A percentile compares a stretch with the other conserved stretches of the same genome.
Conservation (phyloP, 495 filamentous ascomycete genomes). For the Tuber brumale region DNA sequence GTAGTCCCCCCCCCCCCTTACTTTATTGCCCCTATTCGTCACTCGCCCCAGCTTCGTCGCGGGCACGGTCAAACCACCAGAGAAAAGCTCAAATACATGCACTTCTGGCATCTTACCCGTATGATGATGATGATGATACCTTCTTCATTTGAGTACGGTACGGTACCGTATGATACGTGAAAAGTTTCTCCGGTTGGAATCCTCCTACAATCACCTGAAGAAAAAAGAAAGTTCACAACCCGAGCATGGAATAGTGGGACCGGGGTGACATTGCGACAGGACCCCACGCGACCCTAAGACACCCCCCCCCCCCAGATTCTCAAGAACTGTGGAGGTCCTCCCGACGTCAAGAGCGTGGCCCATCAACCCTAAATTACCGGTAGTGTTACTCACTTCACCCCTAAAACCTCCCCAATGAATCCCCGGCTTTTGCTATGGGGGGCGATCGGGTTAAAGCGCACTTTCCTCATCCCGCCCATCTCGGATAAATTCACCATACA, state of each 20-base stretch:
- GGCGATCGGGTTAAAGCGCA: not conserved
- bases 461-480: not conserved
- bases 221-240: not conserved
- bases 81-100: not conserved
- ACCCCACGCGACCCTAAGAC: not conserved
- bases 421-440: not conserved
- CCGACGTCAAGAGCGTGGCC: not conserved
- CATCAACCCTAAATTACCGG: not conserved
- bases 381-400: not conserved
- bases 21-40: not conserved
- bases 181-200: not conserved
- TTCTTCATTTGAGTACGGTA: not conserved
- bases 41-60: not conserved
- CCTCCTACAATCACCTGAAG: not conserved
- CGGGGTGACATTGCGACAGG: not conserved
- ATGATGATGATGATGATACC: no score
- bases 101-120: not conserved
- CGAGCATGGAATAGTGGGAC: not conserved
- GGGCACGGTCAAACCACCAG: not conserved
- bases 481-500: not conserved
- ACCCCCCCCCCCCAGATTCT: not conserved
- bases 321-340: not conserved
- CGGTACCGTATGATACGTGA: no score
- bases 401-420: not conserved
- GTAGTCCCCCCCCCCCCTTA: no score